Evolutionary conservation across 2,329 filamentous ascomycete genomes (phyloP).

Genomic region (Arthroderma sp.): DNA sequence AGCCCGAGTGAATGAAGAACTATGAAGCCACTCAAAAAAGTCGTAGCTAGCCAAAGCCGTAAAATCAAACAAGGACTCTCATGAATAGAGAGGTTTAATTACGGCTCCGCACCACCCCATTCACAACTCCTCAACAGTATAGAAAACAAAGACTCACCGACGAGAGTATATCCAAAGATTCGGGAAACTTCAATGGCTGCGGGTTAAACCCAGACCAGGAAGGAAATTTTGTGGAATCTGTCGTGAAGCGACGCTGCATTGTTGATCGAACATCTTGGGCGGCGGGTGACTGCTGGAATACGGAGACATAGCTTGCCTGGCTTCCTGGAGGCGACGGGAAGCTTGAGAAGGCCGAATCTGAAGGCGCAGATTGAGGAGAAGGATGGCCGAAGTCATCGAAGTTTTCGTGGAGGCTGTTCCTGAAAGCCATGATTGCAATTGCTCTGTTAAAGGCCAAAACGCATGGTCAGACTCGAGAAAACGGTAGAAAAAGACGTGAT

Average conservation of each 20-base stretch:
- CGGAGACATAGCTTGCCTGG: constrained; percentile 43
- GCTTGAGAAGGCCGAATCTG: constrained; percentile 61
- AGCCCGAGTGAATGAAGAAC: too few relatives aligned
- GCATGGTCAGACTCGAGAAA: constrained; percentile 11
- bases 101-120: neutral
- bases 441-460: constrained; percentile 5
- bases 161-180: constrained; percentile 41
- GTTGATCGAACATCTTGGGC: constrained; percentile 60
- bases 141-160: constrained; percentile 32
- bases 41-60: too few relatives aligned
- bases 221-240: constrained; percentile 72
- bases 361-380: constrained; percentile 61
- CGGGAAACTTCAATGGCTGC: constrained; percentile 40
- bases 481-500: too few relatives aligned
- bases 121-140: constrained; percentile 1
- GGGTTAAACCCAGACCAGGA: constrained; percentile 52
- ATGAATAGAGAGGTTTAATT: too few relatives aligned
- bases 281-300: constrained; percentile 38
- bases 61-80: too few relatives aligned
- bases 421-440: constrained; percentile 46
- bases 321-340: constrained; percentile 59
- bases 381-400: constrained; percentile 74
- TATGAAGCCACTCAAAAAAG: too few relatives aligned
- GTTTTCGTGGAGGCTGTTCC: constrained; percentile 47
- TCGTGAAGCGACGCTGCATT: constrained; percentile 85